A percentile compares a stretch with the other conserved stretches of the same genome.
These are phyloP conservation scores for Nicotiana attenuata DNA, from an alignment of 257 asterid genomes.

Conservation along the genomic window DNA sequence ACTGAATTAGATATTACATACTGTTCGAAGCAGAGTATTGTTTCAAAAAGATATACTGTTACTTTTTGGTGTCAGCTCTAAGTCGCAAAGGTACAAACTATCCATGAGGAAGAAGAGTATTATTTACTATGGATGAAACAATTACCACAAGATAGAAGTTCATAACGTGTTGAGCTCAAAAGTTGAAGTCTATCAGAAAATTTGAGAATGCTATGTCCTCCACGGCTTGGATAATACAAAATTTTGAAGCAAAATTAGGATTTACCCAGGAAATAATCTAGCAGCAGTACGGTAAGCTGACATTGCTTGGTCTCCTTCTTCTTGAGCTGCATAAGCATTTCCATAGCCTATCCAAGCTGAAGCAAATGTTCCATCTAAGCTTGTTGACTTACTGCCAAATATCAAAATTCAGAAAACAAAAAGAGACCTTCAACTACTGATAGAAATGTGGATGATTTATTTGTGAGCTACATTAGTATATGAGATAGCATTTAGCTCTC, in stretches of 20 bases:
- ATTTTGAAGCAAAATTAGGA: background rate
- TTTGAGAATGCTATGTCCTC: background rate
- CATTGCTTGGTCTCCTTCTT: constrained; percentile 99
- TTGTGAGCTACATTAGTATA: background rate
- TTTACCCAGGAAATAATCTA: constrained; percentile 97
- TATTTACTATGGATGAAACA: background rate
- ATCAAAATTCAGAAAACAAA: constrained; percentile 10
- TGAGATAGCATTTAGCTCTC: background rate
- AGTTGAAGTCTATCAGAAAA: background rate
- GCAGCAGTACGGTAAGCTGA: constrained; percentile 99
- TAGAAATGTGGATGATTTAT: background rate
- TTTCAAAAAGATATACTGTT: no score
- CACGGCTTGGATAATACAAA: background rate
- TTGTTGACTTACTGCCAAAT: constrained; percentile 84
- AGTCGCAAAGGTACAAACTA: no score
- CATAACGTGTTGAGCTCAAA: background rate
- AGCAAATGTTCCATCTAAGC: constrained; percentile 92
- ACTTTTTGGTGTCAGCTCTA: no score
- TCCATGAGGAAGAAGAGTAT: no score
- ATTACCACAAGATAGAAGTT: background rate
- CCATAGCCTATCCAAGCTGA: constrained; percentile 98
- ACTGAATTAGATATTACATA: no score
- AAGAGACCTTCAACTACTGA: background rate
- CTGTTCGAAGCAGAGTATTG: no score
- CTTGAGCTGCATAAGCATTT: constrained; percentile 91